Base-by-base conservation (phyloP, 2,329 filamentous ascomycete species). In the Atkinsonella texensis region DNA sequence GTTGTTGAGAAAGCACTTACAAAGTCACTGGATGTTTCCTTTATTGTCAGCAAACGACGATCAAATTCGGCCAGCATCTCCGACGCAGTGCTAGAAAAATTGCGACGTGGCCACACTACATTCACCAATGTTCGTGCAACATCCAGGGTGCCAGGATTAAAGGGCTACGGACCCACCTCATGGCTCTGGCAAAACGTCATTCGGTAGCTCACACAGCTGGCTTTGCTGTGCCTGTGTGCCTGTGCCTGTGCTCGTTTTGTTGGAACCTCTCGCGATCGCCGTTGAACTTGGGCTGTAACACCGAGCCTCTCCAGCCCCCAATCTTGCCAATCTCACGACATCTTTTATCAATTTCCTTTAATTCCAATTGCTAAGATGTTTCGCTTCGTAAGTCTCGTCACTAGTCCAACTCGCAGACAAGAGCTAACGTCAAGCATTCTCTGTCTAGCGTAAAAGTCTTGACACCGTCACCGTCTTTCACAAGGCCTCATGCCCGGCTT, bases 401-500 rank as follows among this genome's bases (percentile, higher is more conserved):
- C 9, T 12, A 12, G 20, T 39, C 13, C 11, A 31, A 11, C 18
- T 17, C 3, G 4, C 11, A 40, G 23, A 40, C 12, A 12, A 49
- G 28, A 50, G 41, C 48, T 44, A 50, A 44, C 9, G 13, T 6
- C 40, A 50, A 23, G 18, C 28, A 28, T 44, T n/a, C 15, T 18
- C 32, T n/a, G 11, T 40, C n/a, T 62, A 89, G 85, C 80, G 76
- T 70, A 90, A 89, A 76, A 79, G 85, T 58, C 79, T 87, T 68
- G 90, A 97, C 74, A 87, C 95, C 59, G 81, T 97, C 66, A 97
- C 91, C 55, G 84, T 98, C 74, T 98, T 97, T 77, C 90, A 96
- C 79, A 87, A 87, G 69, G 80, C 91, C 53, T 78, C 76, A 60
- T 79, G 80, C 50, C 79, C 85, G 20, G 76, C 84, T 57, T 96